Base-by-base conservation (phyloP, 2,329 filamentous ascomycete genomes). In the Arachnopeziza araneosa region DNA sequence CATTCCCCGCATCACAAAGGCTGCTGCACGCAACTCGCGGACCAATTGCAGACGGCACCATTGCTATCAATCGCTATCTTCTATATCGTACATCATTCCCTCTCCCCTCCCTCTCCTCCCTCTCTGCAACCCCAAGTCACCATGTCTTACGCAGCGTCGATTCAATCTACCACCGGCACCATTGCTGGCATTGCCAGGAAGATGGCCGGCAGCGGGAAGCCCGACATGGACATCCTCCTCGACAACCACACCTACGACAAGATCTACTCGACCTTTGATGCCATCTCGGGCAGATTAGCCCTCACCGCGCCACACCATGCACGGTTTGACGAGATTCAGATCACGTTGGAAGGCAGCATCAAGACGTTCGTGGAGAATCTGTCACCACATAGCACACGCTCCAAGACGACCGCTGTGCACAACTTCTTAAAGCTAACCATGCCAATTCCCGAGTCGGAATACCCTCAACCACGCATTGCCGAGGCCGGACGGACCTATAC, bases 401-500 rank as follows among this genome's bases (percentile, higher is more conserved):
- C 64, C 2, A 65, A 63, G 24, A 70, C 66, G 9, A 68, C 63
- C 12, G 70, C 71, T 12, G 49, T 60, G 14, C 71, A 73, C 62
- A 69, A 64, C 56, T 72, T 72, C 54, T 59, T 73, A 32, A 72
- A 68, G 26, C 58, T 73, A 54, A 55, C 60, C 36, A 73, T 73
- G 71, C 71, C 71, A n/a, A 64, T 73, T 24, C 55, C 58, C 51
- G 66, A 71, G 26, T 61, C 63, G 10, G 58, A 65, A 1, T 72
- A 72, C 55, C 68, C 70, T 49, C 66, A 67, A 52, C 67, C 66
- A 53, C 60, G 68, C 57, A 61, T 72, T 36, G 67, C 66, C 21
- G 69, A 70, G 56, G 67, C 69, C 22, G 70, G 70, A 6, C 62
- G 62, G 22, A 72, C 67, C 12, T 70, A 71, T 50, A 66, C 55